Evolutionary conservation across 257 asterid genomes (phyloP), one percentile per base, ranked within the genome.

Genomic region (Petunia axillaris): DNA sequence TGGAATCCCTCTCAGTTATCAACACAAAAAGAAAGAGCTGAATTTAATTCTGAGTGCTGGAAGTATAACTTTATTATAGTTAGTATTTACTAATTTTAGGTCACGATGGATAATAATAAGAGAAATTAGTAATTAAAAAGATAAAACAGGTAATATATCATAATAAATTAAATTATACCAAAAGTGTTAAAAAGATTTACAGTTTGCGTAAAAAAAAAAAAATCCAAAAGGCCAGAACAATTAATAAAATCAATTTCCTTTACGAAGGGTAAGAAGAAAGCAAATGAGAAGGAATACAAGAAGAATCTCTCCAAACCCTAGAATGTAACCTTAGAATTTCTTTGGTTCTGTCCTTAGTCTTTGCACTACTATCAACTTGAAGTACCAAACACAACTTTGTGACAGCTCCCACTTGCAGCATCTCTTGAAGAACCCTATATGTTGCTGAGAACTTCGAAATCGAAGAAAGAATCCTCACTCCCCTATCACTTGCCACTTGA

Each of bases 391-490:
- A 91, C 89, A 93, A 55, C 88, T 93, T 93, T 53, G 96, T 39
- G 2, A 89, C 96, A 6, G 92, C 97, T 36, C 98, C 97, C 6
- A 92, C 88, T 14, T 92, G 91, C 86, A 88, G 16, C 97, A 94
- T 91, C 70, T 94, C 98, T 59, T 84, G 86, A 39, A 92, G 84
- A 64, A 92, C 93, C 84, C 86, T 86, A 10, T 84, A 15, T 62
- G 83, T 87, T 25, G 86, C 88, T 3, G 92, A 88, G 57, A 52
- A 85, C 77, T 83, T 90, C 8, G 90, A 84, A 13, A 94, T 68
- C 50, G 90, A 88, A 5, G 80, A 79, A 8, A 94, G 13, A n/a
- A 94, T 86, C 63, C 92, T 88, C 86, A 92, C 93, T 0, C 82
- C 91, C 41, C 84, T 87, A 16, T 92, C 91, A 44, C 92, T 94